These are phyloP conservation scores for Ustilago esculenta DNA, from an alignment of 1,284 basidiomycete genomes.

Conservation along the genomic window DNA sequence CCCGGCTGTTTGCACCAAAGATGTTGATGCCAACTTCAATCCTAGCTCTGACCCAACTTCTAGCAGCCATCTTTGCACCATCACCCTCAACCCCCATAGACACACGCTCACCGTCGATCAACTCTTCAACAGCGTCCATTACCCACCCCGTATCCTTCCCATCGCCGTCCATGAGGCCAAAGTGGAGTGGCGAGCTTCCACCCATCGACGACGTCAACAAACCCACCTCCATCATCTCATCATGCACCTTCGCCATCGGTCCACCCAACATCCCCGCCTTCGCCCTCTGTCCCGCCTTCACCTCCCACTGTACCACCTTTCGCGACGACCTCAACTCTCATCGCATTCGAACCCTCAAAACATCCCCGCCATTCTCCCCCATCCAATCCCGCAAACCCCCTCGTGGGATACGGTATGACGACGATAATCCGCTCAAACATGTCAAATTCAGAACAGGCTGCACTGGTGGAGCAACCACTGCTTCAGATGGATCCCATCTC, in stretches of 20 bases:
- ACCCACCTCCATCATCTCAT: constrained; percentile 5
- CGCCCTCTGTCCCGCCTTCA: constrained; percentile 30
- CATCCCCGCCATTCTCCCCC: constrained; percentile 2
- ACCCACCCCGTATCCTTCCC: no score
- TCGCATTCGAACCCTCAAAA: constrained; percentile 15
- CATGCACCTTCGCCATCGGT: constrained; percentile 36
- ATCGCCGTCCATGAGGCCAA: no score
- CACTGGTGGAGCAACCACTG: constrained; percentile 1
- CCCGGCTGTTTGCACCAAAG: neutral
- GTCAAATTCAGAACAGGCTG: constrained; percentile 25
- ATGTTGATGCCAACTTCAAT: constrained; percentile 11
- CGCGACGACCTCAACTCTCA: constrained; percentile 8
- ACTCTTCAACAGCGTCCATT: no score
- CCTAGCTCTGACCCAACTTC: constrained; percentile 5
- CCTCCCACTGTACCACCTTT: constrained; percentile 12
- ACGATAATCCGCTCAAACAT: constrained; percentile 6
- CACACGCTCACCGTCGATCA: no score
- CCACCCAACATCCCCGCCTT: constrained; percentile 19
- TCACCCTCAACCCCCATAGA: neutral
- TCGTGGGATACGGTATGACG: no score
- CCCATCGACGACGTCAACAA: neutral
- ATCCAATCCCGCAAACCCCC: neutral
- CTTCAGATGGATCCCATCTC: constrained; percentile 13
- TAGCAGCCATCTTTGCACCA: neutral
- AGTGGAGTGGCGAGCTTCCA: constrained; percentile 14